Evolutionary conservation across 2,329 filamentous ascomycete species (phyloP).

Genomic region (Sarocladium strictum): DNA sequence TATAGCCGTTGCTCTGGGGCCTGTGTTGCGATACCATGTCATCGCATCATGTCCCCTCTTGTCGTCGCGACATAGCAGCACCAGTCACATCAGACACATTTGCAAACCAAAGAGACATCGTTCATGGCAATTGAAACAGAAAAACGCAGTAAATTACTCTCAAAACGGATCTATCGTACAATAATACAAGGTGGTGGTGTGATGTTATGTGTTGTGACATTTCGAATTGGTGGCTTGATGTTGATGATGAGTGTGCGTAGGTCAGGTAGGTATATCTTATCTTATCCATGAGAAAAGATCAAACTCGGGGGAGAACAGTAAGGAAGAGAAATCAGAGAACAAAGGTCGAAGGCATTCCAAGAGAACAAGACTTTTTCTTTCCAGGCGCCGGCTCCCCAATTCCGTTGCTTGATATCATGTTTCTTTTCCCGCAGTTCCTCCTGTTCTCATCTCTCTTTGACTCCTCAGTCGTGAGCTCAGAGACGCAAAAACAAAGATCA

Average conservation of each 20-base stretch:
- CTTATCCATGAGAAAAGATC: background rate
- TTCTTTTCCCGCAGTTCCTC: background rate
- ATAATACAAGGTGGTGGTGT: conserved; percentile 8
- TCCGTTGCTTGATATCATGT: background rate
- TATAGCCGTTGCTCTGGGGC: no score
- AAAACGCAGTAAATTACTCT: background rate
- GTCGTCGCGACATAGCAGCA: no score
- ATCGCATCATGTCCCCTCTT: no score
- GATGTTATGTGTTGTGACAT: background rate
- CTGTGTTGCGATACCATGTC: no score
- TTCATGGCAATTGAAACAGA: background rate
- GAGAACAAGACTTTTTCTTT: background rate
- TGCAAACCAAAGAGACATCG: background rate
- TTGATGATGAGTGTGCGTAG: conserved; percentile 4
- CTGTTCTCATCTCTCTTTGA: background rate
- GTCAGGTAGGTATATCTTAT: background rate
- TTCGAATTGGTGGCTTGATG: background rate
- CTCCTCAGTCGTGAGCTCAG: background rate
- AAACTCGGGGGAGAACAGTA: background rate
- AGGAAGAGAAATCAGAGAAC: background rate
- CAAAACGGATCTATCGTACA: conserved; percentile 12
- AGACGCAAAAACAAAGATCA: background rate
- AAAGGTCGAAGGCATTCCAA: background rate
- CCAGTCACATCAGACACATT: no score
- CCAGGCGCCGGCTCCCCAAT: conserved; percentile 8